Base-by-base conservation (phyloP, 2,329 filamentous ascomycete species). In the Mollisia scopiformis region DNA sequence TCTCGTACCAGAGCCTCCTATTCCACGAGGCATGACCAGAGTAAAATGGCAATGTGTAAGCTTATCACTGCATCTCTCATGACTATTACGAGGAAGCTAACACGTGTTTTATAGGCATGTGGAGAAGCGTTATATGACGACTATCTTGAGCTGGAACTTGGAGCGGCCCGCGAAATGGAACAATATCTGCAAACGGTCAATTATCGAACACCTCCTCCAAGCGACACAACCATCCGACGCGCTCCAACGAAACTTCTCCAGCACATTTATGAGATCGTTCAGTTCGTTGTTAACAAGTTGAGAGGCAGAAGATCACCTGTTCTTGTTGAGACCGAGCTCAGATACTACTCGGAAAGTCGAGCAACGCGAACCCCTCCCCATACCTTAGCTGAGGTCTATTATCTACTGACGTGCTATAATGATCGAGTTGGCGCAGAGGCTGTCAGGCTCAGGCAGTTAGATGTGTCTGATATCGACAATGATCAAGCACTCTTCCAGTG, bases 391-490 rank as follows among this genome's bases (percentile, higher is more conserved):
- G 59, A 61, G n/a, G 31, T 55, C 3, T 30, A 58, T 14, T 58
- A 58, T 27, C 59, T 62, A 16, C 37, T 62, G 0, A 3, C 58
- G 6, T 62, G 59, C n/a, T 41, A 58, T 7, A 55, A 55, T 14
- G 55, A 57, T 25, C 55, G 55, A 1, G 27, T 41, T 19, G 57
- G 50, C n/a, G 55, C 37, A 6, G 54, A 56, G 39, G 21, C 33
- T 5, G 31, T 41, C 28, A 33, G 43, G 6, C 55, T 62, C 6
- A 39, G 51, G 3, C 55, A 62, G 16, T 50, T 39, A 2, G 55
- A 57, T n/a, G 13, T 62, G 16, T 33, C 19, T n/a, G 30, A 33
- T 23, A 41, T 50, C 25, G 19, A 56, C 25, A 51, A 35, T 31
- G 55, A 62, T 31, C 21, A 58, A 14, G 27, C 35, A 2, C 35